These are phyloP conservation scores for Phanerochaete sordida DNA, from an alignment of 768 basidiomycete species.

Conservation along the genomic window DNA sequence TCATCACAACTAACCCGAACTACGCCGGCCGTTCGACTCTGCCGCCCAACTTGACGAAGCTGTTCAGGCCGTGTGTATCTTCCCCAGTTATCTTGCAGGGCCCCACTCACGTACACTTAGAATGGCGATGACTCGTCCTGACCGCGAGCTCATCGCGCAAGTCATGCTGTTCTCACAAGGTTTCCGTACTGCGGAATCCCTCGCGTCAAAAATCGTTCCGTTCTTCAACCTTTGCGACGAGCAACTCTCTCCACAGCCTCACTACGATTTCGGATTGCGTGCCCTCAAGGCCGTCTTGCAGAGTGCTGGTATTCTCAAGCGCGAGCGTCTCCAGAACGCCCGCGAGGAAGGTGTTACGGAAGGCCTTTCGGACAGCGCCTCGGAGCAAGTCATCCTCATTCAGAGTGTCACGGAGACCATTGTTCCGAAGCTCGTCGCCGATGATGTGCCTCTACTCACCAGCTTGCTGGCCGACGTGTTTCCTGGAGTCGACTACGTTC, in stretches of 20 bases:
- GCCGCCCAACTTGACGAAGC: slow-evolving; percentile 84
- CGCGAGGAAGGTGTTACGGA: slow-evolving; percentile 38
- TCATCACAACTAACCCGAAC: slow-evolving; percentile 98
- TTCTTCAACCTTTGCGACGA: slow-evolving; percentile 99
- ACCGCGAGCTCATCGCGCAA: slow-evolving; percentile 97
- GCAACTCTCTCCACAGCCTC: slow-evolving; percentile 93
- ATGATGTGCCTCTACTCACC: slow-evolving; percentile 92
- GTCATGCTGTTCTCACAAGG: slow-evolving; percentile 99
- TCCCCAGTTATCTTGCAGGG: background rate
- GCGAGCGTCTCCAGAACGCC: slow-evolving; percentile 67
- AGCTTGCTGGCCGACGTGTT: slow-evolving; percentile 96
- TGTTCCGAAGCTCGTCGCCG: slow-evolving; percentile 95
- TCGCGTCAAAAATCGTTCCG: slow-evolving; percentile 98
- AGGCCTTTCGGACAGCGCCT: slow-evolving; percentile 65
- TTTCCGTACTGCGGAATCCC: slow-evolving; percentile 93
- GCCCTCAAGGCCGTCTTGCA: slow-evolving; percentile 95
- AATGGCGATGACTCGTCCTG: slow-evolving; percentile 99
- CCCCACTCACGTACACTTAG: slow-evolving; percentile 33
- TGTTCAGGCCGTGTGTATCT: slow-evolving; percentile 80
- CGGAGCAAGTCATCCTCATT: slow-evolving; percentile 95
- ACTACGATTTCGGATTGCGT: slow-evolving; percentile 98
- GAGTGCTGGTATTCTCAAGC: slow-evolving; percentile 96
- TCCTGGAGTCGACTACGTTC: slow-evolving; percentile 89
- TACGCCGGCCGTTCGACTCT: slow-evolving; percentile 95
- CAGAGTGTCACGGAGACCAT: slow-evolving; percentile 99